phyloP scores from a whole-genome alignment of 1,284 basidiomycete species.

The Trichosporon sp. region DNA sequence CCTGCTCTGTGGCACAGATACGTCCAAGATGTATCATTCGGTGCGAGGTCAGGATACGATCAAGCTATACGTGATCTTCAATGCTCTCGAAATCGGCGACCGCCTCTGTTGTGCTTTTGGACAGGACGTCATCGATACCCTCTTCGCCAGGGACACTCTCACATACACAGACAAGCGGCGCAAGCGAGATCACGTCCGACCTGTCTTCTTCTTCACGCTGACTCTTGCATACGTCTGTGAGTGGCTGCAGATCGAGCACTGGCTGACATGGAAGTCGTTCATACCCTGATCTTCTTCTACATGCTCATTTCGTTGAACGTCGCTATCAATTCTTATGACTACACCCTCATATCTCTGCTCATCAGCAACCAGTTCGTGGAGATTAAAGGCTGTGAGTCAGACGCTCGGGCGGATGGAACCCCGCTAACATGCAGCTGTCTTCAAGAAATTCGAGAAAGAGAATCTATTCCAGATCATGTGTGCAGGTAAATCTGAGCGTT shows the following conservation, averaged over 20 bases:
- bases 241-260: conserved; percentile 26
- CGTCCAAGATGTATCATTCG: conserved; percentile 97
- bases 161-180: conserved; percentile 43
- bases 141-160: conserved; percentile 88
- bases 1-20: conserved; percentile 78
- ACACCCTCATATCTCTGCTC: conserved; percentile 86
- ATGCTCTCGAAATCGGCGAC: conserved; percentile 96
- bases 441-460: conserved; percentile 99
- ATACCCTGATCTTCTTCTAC: conserved; percentile 94
- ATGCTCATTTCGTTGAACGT: conserved; percentile 94
- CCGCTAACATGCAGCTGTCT: conserved; percentile 56
- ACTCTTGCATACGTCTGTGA: conserved; percentile 77
- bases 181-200: conserved; percentile 54
- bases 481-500: conserved; percentile 59
- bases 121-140: conserved; percentile 92
- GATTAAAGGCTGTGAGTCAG: conserved; percentile 78
- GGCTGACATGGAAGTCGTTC: conserved; percentile 57
- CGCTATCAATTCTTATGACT: conserved; percentile 97
- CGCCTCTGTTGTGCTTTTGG: conserved; percentile 93
- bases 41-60: conserved; percentile 99
- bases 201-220: conserved; percentile 77
- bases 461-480: conserved; percentile 99
- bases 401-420: background rate
- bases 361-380: conserved; percentile 99
- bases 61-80: conserved; percentile 99